Conservation (phyloP, 192 early-diverging fungal genomes). For the Funneliformis geosporum region DNA sequence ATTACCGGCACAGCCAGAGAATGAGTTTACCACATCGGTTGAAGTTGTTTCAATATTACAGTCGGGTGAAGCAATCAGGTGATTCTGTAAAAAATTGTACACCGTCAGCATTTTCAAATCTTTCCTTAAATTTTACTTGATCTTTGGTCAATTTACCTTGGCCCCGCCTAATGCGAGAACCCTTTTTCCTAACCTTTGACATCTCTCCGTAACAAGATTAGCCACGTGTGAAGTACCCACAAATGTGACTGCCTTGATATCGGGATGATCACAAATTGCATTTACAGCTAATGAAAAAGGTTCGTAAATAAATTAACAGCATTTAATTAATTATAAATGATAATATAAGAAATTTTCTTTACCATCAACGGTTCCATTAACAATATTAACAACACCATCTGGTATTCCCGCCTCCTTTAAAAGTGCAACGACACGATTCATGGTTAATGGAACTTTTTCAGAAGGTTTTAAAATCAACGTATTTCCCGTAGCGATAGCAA, state of each 20-base stretch:
- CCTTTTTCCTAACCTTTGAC: conserved; percentile 61
- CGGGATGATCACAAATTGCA: conserved; percentile 60
- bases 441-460: conserved; percentile 82
- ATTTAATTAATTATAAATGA: background rate
- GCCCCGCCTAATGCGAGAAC: conserved; percentile 72
- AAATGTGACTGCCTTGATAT: conserved; percentile 73
- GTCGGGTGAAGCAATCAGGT: conserved; percentile 77
- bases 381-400: conserved; percentile 74
- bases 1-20: conserved; percentile 67
- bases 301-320: background rate
- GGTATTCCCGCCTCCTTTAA: conserved; percentile 64
- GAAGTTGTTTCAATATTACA: conserved; percentile 78
- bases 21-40: conserved; percentile 74
- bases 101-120: conserved; percentile 18
- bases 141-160: conserved; percentile 38
- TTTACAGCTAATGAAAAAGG: conserved; percentile 44
- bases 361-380: conserved; percentile 64
- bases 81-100: conserved; percentile 50
- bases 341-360: conserved; percentile 33
- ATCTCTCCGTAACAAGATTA: conserved; percentile 52
- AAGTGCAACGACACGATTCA: conserved; percentile 64
- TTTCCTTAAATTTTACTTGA: background rate
- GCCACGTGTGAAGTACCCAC: conserved; percentile 83
- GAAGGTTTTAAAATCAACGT: conserved; percentile 78
- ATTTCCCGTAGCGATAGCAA: conserved; percentile 69